phyloP scores from a whole-genome alignment of 78 protist genomes.

The Emiliania huxleyi region DNA sequence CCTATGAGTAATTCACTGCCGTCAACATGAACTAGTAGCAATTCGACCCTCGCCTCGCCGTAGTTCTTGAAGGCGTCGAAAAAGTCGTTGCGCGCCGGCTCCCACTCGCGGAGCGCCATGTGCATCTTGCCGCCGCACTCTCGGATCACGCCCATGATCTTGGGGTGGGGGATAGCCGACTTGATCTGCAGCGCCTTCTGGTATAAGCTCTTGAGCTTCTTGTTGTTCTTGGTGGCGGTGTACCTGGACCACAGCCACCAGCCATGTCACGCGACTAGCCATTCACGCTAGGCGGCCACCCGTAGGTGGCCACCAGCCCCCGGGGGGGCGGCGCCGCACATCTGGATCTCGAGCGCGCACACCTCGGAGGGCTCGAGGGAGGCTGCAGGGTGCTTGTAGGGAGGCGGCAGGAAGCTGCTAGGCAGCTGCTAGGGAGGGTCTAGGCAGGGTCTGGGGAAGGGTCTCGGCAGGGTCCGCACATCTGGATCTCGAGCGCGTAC shows the following conservation, averaged over 20 bases:
- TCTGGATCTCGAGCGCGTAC: slow-evolving; percentile 93
- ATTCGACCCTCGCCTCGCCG: slow-evolving; percentile 91
- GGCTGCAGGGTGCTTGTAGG: too few species aligned
- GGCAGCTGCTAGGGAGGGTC: too few species aligned
- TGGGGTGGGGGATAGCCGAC: slow-evolving; percentile 93
- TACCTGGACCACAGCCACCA: slow-evolving; percentile 51
- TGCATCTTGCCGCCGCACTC: slow-evolving; percentile 94
- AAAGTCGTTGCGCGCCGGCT: slow-evolving; percentile 69
- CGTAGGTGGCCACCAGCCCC: too few species aligned
- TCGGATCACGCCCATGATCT: slow-evolving; percentile 90
- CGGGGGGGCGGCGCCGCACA: too few species aligned
- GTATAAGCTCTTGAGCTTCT: slow-evolving; percentile 75
- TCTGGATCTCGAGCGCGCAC: slow-evolving; percentile 85
- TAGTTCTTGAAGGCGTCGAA: slow-evolving; percentile 97
- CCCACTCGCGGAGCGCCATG: slow-evolving; percentile 85
- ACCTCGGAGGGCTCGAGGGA: slow-evolving; percentile 91
- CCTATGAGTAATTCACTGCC: too few species aligned
- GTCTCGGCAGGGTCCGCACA: too few species aligned
- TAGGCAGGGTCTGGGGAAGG: too few species aligned
- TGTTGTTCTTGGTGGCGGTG: slow-evolving; percentile 78
- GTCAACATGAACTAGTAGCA: too few species aligned
- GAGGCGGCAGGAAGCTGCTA: too few species aligned
- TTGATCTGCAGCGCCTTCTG: slow-evolving; percentile 60
- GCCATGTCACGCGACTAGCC: too few species aligned
- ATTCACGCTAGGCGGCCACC: too few species aligned